These are phyloP conservation scores for Neurospora sp. DNA, from an alignment of 495 filamentous ascomycete genomes.

Conservation along the genomic window DNA sequence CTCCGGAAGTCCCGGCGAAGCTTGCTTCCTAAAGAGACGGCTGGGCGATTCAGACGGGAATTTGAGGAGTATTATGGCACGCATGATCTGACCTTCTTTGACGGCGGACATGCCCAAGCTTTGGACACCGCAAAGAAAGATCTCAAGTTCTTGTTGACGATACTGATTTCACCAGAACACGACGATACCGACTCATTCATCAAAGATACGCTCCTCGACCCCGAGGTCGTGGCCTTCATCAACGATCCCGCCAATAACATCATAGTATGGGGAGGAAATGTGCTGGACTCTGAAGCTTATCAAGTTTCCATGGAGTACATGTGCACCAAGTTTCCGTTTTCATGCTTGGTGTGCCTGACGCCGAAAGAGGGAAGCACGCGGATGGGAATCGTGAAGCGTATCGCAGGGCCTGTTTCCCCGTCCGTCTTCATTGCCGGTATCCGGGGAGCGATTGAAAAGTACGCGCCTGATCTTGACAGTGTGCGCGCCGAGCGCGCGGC, in stretches of 20 bases:
- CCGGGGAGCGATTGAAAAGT: conserved; percentile 55
- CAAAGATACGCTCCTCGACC: conserved; percentile 65
- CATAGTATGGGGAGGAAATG: conserved; percentile 82
- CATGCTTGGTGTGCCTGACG: conserved; percentile 73
- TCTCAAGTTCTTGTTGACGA: conserved; percentile 77
- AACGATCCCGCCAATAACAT: conserved; percentile 63
- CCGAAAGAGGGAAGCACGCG: conserved; percentile 66
- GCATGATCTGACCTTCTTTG: conserved; percentile 60
- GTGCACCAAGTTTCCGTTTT: conserved; percentile 85
- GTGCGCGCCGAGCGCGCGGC: conserved; percentile 60
- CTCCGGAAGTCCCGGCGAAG: conserved; percentile 54
- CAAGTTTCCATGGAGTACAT: conserved; percentile 75
- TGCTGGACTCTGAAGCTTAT: conserved; percentile 86
- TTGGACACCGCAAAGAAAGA: conserved; percentile 81
- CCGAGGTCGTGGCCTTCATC: conserved; percentile 62
- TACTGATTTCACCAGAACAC: conserved; percentile 83
- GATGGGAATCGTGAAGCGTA: conserved; percentile 76
- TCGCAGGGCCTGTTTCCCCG: conserved; percentile 58
- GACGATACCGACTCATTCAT: conserved; percentile 84
- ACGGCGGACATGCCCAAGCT: conserved; percentile 82
- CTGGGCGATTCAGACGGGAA: conserved; percentile 76
- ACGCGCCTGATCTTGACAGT: conserved; percentile 56
- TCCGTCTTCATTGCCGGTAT: conserved; percentile 61
- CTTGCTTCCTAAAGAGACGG: conserved; percentile 75
- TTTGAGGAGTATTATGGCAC: conserved; percentile 88